Base-by-base conservation (phyloP, 495 filamentous ascomycete species). In the Polyplosphaeria fusca region DNA sequence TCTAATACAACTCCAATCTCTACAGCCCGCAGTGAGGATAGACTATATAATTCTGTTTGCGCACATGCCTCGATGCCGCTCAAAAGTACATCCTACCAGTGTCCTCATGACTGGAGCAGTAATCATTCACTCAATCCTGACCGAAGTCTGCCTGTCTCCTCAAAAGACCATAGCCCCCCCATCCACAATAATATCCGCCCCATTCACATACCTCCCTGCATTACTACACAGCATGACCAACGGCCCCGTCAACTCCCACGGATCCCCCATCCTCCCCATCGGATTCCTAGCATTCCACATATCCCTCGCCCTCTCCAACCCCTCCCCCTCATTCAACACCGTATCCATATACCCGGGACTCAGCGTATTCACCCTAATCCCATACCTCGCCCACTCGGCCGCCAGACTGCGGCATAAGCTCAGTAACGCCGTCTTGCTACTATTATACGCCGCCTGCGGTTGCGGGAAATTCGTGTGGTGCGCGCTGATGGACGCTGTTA, bases 321-420 rank as follows among this genome's bases (percentile, higher is more conserved):
- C 79, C 0, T 78, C 76, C 0, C 85, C 85, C 53, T 82, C 83
- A 63, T 88, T 90, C 49, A 89, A 65, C n/a, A 89, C 79, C 0
- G 87, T 91, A 63, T 89, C 83, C 84, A 89, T 91, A 64, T 91
- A 90, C 3, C 87, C 86, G 0, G 88, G 87, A 22, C 75, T 81
- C 13, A 91, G 75, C 23, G 75, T 81, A 56, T 91, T 91, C 2
- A 86, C 82, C 14, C 85, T 69, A 46, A 91, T 88, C 1, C 82
- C 81, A 60, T 79, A 72, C 0, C 71, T 63, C 5, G 79, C 77
- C 82, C 85, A 88, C 63, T 89, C 87, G 0, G 77, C 84, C 5
- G 85, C 86, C 22, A 91, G 69, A 26, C 71, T 80, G 46, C 76
- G 79, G 23, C 76, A 79, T 58, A 89, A 68, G 46, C 77, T 73